These are phyloP conservation scores for Gleditsia sinensis DNA, from an alignment of 306 rosid genomes.

Conservation along the genomic window DNA sequence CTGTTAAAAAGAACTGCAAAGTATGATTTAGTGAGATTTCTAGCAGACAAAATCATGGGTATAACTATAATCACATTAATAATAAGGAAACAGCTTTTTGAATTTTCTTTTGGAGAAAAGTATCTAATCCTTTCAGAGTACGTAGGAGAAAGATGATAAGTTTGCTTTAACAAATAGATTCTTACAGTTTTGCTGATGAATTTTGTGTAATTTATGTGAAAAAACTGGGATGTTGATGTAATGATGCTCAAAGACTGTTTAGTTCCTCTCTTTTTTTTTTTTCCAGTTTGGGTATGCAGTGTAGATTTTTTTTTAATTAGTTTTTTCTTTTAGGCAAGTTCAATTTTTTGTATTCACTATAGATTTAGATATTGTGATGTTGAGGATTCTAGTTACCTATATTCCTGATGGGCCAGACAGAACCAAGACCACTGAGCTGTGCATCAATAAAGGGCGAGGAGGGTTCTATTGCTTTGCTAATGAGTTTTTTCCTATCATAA, in stretches of 20 bases:
- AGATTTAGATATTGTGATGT: neutral
- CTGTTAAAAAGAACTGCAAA: slow-evolving; percentile 13
- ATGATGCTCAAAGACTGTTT: neutral
- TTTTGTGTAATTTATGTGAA: neutral
- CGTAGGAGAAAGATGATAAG: neutral
- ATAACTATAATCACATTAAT: slow-evolving; percentile 19
- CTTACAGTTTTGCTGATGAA: neutral
- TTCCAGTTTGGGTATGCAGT: neutral
- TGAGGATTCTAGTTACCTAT: neutral
- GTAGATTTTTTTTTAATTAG: no score
- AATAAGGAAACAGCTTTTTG: slow-evolving; percentile 14
- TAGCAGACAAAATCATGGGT: slow-evolving; percentile 24
- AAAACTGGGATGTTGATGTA: neutral
- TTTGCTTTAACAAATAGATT: neutral
- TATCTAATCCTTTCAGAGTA: neutral
- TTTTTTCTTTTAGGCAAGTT: neutral
- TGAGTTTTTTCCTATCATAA: neutral
- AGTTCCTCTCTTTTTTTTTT: neutral
- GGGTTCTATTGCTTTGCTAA: neutral
- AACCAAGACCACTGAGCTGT: neutral
- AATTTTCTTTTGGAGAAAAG: neutral
- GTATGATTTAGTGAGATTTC: neutral
- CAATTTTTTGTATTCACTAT: neutral
- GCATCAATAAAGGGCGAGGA: no score
- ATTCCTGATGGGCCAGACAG: neutral